Evolutionary conservation across 768 basidiomycete genomes (phyloP).

Genomic region (Botryobasidium botryosum): DNA sequence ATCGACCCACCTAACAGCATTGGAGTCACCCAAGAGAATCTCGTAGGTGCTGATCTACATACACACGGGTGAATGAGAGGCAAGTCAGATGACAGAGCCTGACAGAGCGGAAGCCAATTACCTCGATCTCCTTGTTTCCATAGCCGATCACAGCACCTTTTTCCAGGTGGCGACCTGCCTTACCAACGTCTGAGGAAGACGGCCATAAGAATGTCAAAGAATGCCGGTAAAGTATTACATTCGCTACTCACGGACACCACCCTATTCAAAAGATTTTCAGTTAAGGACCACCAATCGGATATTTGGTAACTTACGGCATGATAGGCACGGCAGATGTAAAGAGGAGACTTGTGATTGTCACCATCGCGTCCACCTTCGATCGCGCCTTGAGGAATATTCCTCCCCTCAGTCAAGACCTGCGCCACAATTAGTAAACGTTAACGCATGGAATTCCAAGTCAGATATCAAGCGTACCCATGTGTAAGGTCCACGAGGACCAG

Average conservation of each 20-base stretch:
- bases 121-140: slow-evolving; percentile 2
- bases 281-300: background rate
- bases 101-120: slow-evolving; percentile 4
- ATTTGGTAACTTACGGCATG: slow-evolving; percentile 7
- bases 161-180: background rate
- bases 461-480: slow-evolving; percentile 29
- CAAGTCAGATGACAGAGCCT: background rate
- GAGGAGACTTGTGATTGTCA: too few species aligned
- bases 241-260: slow-evolving; percentile 6
- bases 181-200: slow-evolving; percentile 3
- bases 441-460: background rate
- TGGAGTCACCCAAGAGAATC: background rate
- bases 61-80: background rate
- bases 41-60: slow-evolving; percentile 2
- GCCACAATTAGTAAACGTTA: too few species aligned
- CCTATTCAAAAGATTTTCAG: too few species aligned
- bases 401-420: too few species aligned
- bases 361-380: too few species aligned
- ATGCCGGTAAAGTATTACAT: background rate
- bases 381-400: too few species aligned
- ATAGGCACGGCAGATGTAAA: slow-evolving; percentile 4
- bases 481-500: slow-evolving; percentile 30
- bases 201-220: background rate
- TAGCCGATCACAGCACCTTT: too few species aligned
- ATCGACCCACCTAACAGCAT: background rate